These are phyloP conservation scores for Sporobolomyces roseus DNA, from an alignment of 768 basidiomycete species.

Conservation along the genomic window DNA sequence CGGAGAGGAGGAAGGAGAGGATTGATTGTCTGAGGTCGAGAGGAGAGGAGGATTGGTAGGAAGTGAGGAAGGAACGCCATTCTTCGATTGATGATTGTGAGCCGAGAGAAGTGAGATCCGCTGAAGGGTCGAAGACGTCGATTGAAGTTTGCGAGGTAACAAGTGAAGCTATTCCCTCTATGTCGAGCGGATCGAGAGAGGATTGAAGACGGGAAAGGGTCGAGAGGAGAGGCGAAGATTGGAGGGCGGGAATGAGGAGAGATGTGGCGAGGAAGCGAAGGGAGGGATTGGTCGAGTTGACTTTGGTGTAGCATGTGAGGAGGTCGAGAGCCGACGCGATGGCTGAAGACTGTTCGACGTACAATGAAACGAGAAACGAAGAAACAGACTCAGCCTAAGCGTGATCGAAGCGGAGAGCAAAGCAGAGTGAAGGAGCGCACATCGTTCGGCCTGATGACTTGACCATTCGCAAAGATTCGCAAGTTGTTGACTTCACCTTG, in stretches of 20 bases:
- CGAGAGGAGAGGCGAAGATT: slow-evolving; percentile 57
- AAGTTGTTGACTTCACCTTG: slow-evolving; percentile 73
- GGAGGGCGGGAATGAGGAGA: slow-evolving; percentile 55
- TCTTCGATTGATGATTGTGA: slow-evolving; percentile 62
- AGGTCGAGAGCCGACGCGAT: no score
- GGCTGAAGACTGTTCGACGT: background rate
- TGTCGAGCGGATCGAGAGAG: slow-evolving; percentile 73
- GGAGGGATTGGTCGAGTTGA: background rate
- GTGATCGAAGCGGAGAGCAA: background rate
- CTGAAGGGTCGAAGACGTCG: background rate
- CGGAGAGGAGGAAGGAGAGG: slow-evolving; percentile 76
- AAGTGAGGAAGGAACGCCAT: slow-evolving; percentile 62
- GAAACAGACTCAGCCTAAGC: background rate
- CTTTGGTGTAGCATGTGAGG: no score
- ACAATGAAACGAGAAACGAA: background rate
- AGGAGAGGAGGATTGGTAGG: slow-evolving; percentile 50
- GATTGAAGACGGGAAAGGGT: slow-evolving; percentile 64
- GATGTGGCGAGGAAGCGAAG: background rate
- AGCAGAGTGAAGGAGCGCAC: background rate
- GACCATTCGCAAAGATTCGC: slow-evolving; percentile 70
- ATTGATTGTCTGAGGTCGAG: slow-evolving; percentile 58
- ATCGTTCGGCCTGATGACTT: background rate
- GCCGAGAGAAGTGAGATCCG: slow-evolving; percentile 19
- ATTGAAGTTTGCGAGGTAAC: slow-evolving; percentile 25
- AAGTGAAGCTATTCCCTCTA: slow-evolving; percentile 64